These are phyloP conservation scores for Camelina hispida DNA, from an alignment of 345 rosid genomes.

Conservation along the genomic window DNA sequence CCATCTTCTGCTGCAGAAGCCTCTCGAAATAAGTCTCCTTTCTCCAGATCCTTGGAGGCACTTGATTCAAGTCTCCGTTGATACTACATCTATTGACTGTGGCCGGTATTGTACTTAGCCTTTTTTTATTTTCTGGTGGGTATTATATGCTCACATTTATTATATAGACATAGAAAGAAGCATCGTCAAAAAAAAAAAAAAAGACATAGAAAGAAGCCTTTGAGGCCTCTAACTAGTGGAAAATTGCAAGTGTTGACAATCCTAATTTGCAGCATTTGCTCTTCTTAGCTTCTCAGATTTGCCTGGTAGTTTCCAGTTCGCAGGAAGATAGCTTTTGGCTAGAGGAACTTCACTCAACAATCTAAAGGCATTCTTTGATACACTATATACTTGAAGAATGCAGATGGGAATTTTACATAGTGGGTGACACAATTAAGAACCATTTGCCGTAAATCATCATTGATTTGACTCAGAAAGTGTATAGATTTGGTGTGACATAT, in stretches of 20 bases:
- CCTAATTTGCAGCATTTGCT: neutral
- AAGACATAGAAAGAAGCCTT: neutral
- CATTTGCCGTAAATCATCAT: neutral
- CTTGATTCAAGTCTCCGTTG: constrained; percentile 53
- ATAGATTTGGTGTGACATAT: constrained; percentile 4
- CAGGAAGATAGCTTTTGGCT: constrained; percentile 30
- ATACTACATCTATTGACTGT: neutral
- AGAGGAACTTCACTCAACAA: constrained; percentile 17
- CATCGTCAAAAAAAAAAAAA: too few species aligned
- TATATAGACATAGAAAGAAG: neutral
- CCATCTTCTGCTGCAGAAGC: constrained; percentile 53
- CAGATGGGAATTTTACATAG: neutral
- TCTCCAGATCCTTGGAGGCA: constrained; percentile 52
- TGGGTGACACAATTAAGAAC: constrained; percentile 3
- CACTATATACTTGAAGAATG: neutral
- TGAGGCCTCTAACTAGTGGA: neutral
- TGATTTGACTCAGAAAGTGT: constrained; percentile 22
- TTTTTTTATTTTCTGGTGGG: neutral
- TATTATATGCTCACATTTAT: neutral
- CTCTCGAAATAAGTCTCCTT: constrained; percentile 55
- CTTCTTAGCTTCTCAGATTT: constrained; percentile 13
- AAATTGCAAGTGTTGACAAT: constrained; percentile 4
- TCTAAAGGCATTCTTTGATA: neutral
- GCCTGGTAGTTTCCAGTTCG: constrained; percentile 21
- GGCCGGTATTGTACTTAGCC: constrained; percentile 15